These are phyloP conservation scores for Pichia sp. DNA, from an alignment of 1,139 yeast species.

Conservation along the genomic window DNA sequence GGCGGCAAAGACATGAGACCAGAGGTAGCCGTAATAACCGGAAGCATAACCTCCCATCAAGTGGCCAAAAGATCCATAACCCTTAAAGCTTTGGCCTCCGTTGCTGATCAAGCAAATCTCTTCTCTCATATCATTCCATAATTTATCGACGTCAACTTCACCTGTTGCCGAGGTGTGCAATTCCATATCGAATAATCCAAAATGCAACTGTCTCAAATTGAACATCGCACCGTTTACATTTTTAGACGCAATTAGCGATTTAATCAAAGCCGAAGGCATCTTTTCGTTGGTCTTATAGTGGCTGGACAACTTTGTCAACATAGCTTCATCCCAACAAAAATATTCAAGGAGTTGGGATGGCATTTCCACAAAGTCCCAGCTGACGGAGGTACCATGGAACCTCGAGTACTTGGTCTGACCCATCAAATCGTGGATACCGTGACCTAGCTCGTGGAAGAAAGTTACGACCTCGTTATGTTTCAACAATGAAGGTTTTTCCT, in stretches of 20 bases:
- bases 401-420: conserved; percentile 61
- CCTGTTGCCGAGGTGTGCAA: conserved; percentile 54
- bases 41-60: conserved; percentile 82
- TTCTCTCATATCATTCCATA: conserved; percentile 64
- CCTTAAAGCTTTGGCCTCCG: conserved; percentile 54
- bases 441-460: conserved; percentile 87
- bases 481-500: conserved; percentile 66
- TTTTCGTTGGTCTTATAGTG: conserved; percentile 59
- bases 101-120: conserved; percentile 54
- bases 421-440: conserved; percentile 76
- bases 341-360: conserved; percentile 87
- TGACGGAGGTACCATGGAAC: conserved; percentile 73
- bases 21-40: conserved; percentile 82
- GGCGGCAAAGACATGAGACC: conserved; percentile 81
- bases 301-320: conserved; percentile 54
- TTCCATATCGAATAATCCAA: conserved; percentile 71
- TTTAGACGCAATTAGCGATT: conserved; percentile 59
- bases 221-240: conserved; percentile 71
- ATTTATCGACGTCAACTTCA: conserved; percentile 42
- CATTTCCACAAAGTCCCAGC: conserved; percentile 84
- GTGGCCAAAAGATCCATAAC: conserved; percentile 77
- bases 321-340: conserved; percentile 77
- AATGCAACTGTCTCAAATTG: conserved; percentile 71
- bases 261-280: conserved; percentile 55
- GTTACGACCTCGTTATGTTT: conserved; percentile 78